These are phyloP conservation scores for Penicillium longicatenatum DNA, from an alignment of 495 filamentous ascomycete species.

Conservation along the genomic window DNA sequence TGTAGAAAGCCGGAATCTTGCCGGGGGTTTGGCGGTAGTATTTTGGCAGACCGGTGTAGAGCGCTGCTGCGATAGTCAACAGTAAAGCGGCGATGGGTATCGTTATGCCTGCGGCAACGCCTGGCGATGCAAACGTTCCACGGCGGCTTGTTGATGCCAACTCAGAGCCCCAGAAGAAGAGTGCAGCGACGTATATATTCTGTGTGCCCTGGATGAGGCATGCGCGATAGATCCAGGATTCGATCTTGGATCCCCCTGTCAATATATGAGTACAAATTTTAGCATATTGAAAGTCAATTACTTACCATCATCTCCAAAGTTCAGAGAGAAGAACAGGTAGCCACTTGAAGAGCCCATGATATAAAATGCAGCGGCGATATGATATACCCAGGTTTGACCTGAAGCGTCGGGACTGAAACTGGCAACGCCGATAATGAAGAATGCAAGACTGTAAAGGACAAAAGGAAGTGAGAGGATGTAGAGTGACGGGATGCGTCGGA, in stretches of 20 bases:
- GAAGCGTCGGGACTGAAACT: constrained; percentile 50
- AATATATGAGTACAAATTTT: too few species aligned
- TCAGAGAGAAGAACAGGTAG: constrained; percentile 52
- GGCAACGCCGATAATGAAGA: constrained; percentile 65
- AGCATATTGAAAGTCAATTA: too few species aligned
- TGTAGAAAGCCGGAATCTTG: constrained; percentile 60
- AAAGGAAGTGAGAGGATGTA: constrained; percentile 61
- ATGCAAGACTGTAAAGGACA: constrained; percentile 65
- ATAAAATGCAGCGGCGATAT: constrained; percentile 47
- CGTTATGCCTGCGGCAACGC: too few species aligned
- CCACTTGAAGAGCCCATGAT: constrained; percentile 50
- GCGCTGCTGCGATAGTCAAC: too few species aligned
- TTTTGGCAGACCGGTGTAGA: constrained; percentile 48
- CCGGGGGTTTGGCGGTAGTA: constrained; percentile 64
- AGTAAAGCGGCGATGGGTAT: too few species aligned
- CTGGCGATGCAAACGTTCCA: too few species aligned
- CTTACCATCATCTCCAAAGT: constrained; percentile 50
- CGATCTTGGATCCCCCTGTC: constrained; percentile 38
- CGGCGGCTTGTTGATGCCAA: constrained; percentile 16
- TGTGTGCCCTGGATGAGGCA: constrained; percentile 55
- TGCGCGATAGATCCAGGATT: constrained; percentile 52
- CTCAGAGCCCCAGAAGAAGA: constrained; percentile 55
- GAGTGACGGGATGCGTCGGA: constrained; percentile 61
- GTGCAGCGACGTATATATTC: constrained; percentile 48
- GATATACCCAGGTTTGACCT: constrained; percentile 50